Conservation (phyloP, 208 protist species). For the Crithidia bombi region DNA sequence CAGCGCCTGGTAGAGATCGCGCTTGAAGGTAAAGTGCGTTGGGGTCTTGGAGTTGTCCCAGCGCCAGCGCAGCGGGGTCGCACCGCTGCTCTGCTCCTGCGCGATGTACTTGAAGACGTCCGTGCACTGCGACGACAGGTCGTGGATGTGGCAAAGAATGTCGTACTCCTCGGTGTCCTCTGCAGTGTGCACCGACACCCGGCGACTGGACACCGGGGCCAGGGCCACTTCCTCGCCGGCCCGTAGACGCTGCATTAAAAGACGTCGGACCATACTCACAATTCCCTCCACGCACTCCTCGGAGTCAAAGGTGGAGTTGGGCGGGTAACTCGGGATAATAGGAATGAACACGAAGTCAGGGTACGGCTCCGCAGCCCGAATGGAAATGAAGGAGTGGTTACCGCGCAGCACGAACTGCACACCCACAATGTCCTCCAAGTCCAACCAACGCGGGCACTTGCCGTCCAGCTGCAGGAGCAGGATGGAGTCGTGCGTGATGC, state of each 20-base stretch:
- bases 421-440: slow-evolving; percentile 44
- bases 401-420: slow-evolving; percentile 49
- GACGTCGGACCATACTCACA: slow-evolving; percentile 46
- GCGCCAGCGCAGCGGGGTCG: slow-evolving; percentile 41
- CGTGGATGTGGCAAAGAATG: slow-evolving; percentile 38
- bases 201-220: slow-evolving; percentile 21
- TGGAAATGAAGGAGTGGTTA: slow-evolving; percentile 46
- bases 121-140: slow-evolving; percentile 32
- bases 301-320: slow-evolving; percentile 45
- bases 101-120: slow-evolving; percentile 52
- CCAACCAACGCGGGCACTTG: slow-evolving; percentile 52
- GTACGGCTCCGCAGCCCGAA: slow-evolving; percentile 37
- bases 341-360: slow-evolving; percentile 55
- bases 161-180: slow-evolving; percentile 45
- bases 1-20: slow-evolving; percentile 39
- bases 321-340: slow-evolving; percentile 48
- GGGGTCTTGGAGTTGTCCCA: slow-evolving; percentile 57
- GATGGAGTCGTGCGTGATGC: slow-evolving; percentile 53
- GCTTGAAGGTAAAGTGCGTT: slow-evolving; percentile 51
- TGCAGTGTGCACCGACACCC: slow-evolving; percentile 20
- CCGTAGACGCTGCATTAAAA: slow-evolving; percentile 49
- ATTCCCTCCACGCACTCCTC: slow-evolving; percentile 47
- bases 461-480: slow-evolving; percentile 47
- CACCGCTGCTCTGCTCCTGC: slow-evolving; percentile 32
- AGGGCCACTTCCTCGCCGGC: slow-evolving; percentile 45